A percentile compares a stretch with the other conserved stretches of the same genome.
phyloP scores from a whole-genome alignment of 176 grass and related monocot species.

The Olyra latifolia region DNA sequence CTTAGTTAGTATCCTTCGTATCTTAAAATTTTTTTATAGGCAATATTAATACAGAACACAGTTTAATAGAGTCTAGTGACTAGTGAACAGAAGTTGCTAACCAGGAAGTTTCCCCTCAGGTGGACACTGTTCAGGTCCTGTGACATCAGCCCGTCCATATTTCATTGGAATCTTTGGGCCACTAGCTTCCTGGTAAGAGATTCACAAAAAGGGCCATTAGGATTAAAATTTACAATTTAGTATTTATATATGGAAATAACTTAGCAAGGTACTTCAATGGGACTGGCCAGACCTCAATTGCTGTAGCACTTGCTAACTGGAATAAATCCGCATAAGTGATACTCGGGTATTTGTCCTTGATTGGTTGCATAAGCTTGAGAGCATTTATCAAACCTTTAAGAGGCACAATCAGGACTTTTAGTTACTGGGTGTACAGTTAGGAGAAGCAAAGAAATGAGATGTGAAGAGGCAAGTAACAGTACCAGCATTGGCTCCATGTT shows the following conservation, averaged over 20 bases:
- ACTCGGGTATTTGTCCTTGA: conserved; percentile 75
- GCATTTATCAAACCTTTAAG: conserved; percentile 85
- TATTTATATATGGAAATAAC: conserved; percentile 14
- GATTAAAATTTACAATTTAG: background rate
- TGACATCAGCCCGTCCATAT: conserved; percentile 89
- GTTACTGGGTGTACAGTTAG: background rate
- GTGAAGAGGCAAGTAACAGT: conserved; percentile 24
- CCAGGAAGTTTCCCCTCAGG: conserved; percentile 96
- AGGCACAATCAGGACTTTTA: conserved; percentile 4
- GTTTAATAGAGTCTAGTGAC: background rate
- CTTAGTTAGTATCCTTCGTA: background rate
- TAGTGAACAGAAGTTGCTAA: conserved; percentile 34
- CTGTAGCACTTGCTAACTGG: conserved; percentile 93
- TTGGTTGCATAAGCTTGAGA: conserved; percentile 84
- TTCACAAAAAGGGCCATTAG: conserved; percentile 8
- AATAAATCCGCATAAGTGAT: conserved; percentile 91
- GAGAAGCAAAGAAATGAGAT: conserved; percentile 25
- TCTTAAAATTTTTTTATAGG: conserved; percentile 1
- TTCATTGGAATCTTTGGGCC: conserved; percentile 93
- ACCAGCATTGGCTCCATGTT: conserved; percentile 99
- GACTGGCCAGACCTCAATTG: conserved; percentile 73
- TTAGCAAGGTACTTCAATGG: conserved; percentile 1
- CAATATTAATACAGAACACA: background rate
- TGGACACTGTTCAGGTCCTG: conserved; percentile 89
- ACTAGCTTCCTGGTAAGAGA: conserved; percentile 73